A percentile compares a stretch with the other conserved stretches of the same genome.
Conservation (phyloP, 2,329 filamentous ascomycete genomes). For the Alternaria gaisen region DNA sequence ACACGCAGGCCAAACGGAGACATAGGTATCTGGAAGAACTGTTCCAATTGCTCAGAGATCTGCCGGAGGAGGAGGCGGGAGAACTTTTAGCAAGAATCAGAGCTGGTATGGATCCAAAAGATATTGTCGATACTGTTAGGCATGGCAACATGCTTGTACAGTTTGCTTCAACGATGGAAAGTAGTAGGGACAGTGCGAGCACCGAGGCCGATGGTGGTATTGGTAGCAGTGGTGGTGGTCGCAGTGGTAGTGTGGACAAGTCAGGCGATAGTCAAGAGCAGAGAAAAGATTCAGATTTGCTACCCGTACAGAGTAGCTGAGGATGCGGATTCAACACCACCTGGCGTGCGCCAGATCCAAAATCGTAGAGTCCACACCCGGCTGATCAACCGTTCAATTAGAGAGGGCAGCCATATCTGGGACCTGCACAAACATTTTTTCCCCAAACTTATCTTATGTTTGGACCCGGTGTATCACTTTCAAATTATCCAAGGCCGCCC, state of each 20-base stretch:
- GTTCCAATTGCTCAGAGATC: slow-evolving; percentile 22
- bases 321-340: not conserved
- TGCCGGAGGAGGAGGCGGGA: slow-evolving; percentile 20
- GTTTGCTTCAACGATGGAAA: slow-evolving; percentile 12
- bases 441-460: not conserved
- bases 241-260: not conserved
- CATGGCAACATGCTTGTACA: slow-evolving; percentile 30
- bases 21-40: slow-evolving; percentile 25
- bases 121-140: slow-evolving; percentile 24
- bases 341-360: not conserved
- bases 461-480: not conserved
- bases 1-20: slow-evolving; percentile 21
- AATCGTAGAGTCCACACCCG: not conserved
- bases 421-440: not conserved
- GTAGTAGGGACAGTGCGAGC: not conserved
- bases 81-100: slow-evolving; percentile 23
- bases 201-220: not conserved
- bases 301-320: not conserved
- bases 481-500: not conserved
- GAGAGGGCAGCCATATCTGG: not conserved
- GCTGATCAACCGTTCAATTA: not conserved
- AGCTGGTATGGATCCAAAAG: slow-evolving; percentile 23
- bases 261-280: not conserved
- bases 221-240: not conserved
- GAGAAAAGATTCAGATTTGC: not conserved